phyloP scores from a whole-genome alignment of 164 flowering plant species.

The Sextonia rubra region DNA sequence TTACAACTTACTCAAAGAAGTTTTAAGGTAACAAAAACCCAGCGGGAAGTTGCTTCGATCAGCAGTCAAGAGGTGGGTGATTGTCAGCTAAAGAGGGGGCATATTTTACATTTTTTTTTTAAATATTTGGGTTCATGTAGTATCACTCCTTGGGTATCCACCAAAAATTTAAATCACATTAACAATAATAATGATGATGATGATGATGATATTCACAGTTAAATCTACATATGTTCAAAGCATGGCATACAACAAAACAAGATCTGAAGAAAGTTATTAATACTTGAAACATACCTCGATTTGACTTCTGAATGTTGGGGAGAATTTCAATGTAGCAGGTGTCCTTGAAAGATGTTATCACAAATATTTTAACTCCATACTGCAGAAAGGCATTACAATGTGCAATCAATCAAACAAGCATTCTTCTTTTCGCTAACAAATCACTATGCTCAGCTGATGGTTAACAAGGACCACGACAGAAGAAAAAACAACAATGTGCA shows the following conservation, averaged over 20 bases:
- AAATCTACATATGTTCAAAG: neutral
- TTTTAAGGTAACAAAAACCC: too few relatives aligned
- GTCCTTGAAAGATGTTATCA: constrained; percentile 60
- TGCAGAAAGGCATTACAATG: constrained; percentile 20
- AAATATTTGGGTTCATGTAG: too few relatives aligned
- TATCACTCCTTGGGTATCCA: too few relatives aligned
- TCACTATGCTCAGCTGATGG: neutral
- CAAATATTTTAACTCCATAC: constrained; percentile 59
- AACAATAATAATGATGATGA: neutral
- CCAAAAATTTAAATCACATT: too few relatives aligned
- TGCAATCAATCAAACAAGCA: neutral
- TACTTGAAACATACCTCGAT: constrained; percentile 33
- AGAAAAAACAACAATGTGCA: neutral
- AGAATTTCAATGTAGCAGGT: constrained; percentile 66
- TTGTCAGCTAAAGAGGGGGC: too few relatives aligned
- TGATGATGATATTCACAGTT: neutral
- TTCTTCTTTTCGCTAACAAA: neutral
- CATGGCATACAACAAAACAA: neutral
- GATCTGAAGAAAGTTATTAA: neutral
- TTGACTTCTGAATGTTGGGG: constrained; percentile 43
- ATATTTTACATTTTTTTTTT: too few relatives aligned
- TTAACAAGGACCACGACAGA: neutral
- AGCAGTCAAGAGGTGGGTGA: too few relatives aligned
- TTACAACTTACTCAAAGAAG: too few relatives aligned
- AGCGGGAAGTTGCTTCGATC: too few relatives aligned